Conservation (phyloP, 352 stramenopile species). For the Globisporangium megalacanthum region DNA sequence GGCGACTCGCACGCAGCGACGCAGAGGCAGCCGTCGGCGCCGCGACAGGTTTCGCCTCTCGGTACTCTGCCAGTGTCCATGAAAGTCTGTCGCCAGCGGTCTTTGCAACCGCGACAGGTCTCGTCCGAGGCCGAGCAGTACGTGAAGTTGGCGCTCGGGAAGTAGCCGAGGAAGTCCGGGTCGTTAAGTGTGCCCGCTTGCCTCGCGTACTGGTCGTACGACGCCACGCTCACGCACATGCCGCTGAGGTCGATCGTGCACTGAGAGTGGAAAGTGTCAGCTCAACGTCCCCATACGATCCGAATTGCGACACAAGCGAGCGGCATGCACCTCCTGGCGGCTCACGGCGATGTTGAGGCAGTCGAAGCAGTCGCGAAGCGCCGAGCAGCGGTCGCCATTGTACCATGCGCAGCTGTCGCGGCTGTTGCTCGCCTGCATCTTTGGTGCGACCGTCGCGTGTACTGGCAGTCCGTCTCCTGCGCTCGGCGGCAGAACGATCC, state of each 20-base stretch:
- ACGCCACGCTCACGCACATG: conserved; percentile 9
- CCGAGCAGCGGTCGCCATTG: conserved; percentile 7
- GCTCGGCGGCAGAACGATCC: background rate
- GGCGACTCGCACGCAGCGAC: conserved; percentile 14
- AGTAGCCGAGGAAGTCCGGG: conserved; percentile 10
- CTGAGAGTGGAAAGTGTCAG: conserved; percentile 1
- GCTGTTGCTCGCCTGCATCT: conserved; percentile 4
- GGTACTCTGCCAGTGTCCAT: background rate
- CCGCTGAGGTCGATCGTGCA: conserved; percentile 11
- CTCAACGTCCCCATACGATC: background rate
- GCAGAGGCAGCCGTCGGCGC: conserved; percentile 12
- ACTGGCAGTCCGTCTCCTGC: too few species aligned
- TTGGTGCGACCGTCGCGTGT: conserved; percentile 6
- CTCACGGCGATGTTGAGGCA: conserved; percentile 12
- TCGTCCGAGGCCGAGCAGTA: conserved; percentile 15
- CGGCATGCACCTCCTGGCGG: background rate
- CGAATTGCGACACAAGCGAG: background rate
- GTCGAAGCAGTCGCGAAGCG: conserved; percentile 16
- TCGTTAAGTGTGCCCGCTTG: background rate
- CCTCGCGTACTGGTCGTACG: conserved; percentile 2
- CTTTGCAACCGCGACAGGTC: conserved; percentile 7
- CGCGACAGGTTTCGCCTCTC: conserved; percentile 2
- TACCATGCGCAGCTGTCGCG: conserved; percentile 14
- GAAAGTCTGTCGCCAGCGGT: conserved; percentile 6
- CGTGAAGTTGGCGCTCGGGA: conserved; percentile 12